Conservation (phyloP, 2,329 filamentous ascomycete genomes). For the Allantophomopsis lycopodina region DNA sequence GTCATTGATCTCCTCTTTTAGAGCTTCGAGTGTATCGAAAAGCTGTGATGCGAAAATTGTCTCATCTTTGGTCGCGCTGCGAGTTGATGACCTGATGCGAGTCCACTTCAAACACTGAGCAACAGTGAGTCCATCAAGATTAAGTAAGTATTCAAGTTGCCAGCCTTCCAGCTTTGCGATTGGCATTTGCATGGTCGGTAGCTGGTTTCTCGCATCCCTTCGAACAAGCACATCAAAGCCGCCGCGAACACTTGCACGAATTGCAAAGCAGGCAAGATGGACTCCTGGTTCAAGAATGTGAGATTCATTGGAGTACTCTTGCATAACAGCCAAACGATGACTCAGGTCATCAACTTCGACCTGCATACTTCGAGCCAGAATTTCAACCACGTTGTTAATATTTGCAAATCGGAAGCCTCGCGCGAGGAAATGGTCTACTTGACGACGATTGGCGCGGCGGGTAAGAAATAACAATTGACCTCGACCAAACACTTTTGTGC, state of each 20-base stretch:
- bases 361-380: slow-evolving; percentile 62
- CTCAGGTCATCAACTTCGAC: slow-evolving; percentile 51
- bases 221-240: slow-evolving; percentile 17
- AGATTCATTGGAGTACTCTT: slow-evolving; percentile 34
- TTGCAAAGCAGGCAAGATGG: slow-evolving; percentile 43
- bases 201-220: slow-evolving; percentile 33
- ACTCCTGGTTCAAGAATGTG: slow-evolving; percentile 35
- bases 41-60: slow-evolving; percentile 31
- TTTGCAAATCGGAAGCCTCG: slow-evolving; percentile 69
- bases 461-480: slow-evolving; percentile 76
- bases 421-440: slow-evolving; percentile 51
- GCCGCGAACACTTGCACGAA: slow-evolving; percentile 28
- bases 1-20: slow-evolving; percentile 28
- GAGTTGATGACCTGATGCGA: slow-evolving; percentile 21
- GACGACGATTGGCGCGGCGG: slow-evolving; percentile 42
- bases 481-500: slow-evolving; percentile 36
- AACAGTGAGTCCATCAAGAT: slow-evolving; percentile 31
- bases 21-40: slow-evolving; percentile 23
- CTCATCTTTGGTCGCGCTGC: slow-evolving; percentile 23
- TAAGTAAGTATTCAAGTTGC: slow-evolving; percentile 37
- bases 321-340: slow-evolving; percentile 48
- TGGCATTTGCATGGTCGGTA: slow-evolving; percentile 41
- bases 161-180: slow-evolving; percentile 33
- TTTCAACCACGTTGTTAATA: slow-evolving; percentile 50
- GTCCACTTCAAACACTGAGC: slow-evolving; percentile 23